A percentile compares a stretch with the other conserved stretches of the same genome.
Evolutionary conservation across 176 grass and related monocot genomes (phyloP).

Genomic region (Oryza australiensis): DNA sequence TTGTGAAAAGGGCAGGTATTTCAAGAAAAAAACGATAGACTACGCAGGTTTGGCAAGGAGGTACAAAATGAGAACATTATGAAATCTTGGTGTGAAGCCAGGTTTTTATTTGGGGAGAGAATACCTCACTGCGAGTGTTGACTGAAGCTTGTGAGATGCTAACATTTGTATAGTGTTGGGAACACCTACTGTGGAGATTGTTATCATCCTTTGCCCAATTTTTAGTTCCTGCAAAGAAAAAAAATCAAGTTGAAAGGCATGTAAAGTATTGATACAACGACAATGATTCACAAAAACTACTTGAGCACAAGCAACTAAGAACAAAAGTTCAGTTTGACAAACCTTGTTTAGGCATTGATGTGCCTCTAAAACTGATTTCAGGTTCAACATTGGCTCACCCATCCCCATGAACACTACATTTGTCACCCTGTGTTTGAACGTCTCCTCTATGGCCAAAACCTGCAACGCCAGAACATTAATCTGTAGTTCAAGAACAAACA

Average conservation of each 20-base stretch:
- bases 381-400: slow-evolving; percentile 96
- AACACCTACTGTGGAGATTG: slow-evolving; percentile 97
- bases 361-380: slow-evolving; percentile 86
- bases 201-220: slow-evolving; percentile 99
- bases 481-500: not conserved
- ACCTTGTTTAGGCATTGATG: slow-evolving; percentile 90
- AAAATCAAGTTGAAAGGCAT: not conserved
- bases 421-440: slow-evolving; percentile 84
- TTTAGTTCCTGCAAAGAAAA: slow-evolving; percentile 59
- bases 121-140: slow-evolving; percentile 91
- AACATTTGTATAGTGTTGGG: slow-evolving; percentile 92
- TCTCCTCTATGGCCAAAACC: slow-evolving; percentile 86
- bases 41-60: not conserved
- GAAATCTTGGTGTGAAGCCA: not conserved
- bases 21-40: not conserved
- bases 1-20: not conserved
- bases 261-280: not conserved
- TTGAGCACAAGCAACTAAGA: not conserved
- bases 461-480: slow-evolving; percentile 25
- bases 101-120: not conserved
- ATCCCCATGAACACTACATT: slow-evolving; percentile 99
- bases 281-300: not conserved
- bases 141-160: slow-evolving; percentile 87
- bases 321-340: not conserved
- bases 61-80: not conserved